Evolutionary conservation across 2,329 filamentous ascomycete genomes (phyloP).

Genomic region (Cladosporium sp.): DNA sequence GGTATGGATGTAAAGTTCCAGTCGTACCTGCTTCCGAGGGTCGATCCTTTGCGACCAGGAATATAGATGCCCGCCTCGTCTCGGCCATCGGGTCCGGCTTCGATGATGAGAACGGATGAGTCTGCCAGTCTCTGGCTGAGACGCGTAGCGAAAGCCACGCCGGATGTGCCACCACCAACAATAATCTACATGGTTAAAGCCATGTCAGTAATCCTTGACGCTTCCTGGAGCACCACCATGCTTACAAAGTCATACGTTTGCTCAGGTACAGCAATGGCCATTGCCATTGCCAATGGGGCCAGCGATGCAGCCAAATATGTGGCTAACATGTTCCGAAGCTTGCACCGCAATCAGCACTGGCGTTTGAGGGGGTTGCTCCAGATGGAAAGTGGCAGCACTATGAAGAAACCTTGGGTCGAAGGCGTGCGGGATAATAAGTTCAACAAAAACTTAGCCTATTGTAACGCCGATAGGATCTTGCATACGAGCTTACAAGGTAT

Average conservation of each 20-base stretch:
- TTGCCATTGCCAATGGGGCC: not conserved
- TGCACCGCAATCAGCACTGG: not conserved
- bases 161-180: slow-evolving; percentile 32
- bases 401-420: not conserved
- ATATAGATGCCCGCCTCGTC: slow-evolving; percentile 27
- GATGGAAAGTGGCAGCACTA: not conserved
- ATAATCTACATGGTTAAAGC: slow-evolving; percentile 26
- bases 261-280: not conserved
- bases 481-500: not conserved
- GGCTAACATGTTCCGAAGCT: not conserved
- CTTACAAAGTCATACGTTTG: slow-evolving; percentile 18
- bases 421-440: not conserved
- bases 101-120: slow-evolving; percentile 28
- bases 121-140: slow-evolving; percentile 28
- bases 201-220: not conserved
- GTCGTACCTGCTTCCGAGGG: slow-evolving; percentile 33
- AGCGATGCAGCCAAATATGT: slow-evolving; percentile 3
- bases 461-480: not conserved
- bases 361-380: not conserved
- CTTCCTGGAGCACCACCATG: too few relatives aligned
- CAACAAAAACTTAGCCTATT: not conserved
- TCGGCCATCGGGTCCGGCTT: slow-evolving; percentile 29
- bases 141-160: slow-evolving; percentile 28
- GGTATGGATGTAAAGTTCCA: slow-evolving; percentile 52
- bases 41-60: slow-evolving; percentile 29